Evolutionary conservation across 225 moss, liverwort and hornwort genomes (phyloP), one percentile per base, ranked within the genome.

Genomic region (Thuidium tamariscinum): DNA sequence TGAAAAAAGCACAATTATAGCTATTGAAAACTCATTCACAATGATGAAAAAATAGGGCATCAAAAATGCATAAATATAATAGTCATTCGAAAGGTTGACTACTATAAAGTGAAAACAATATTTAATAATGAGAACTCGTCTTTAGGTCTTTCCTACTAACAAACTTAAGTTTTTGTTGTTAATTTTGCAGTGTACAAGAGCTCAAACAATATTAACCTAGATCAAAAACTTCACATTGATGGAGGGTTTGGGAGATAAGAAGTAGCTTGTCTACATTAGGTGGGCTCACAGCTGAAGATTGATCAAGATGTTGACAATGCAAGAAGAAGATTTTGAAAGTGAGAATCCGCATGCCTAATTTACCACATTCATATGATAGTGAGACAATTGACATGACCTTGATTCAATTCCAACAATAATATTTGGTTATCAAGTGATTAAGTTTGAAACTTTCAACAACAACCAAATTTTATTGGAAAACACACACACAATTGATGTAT

Each of bases 271-370:
- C 0, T 39, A 14, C 70, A 59, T 42, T 72, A 73, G 7, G 56
- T 55, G 36, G 37, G 44, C 1, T 19, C 2, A 1, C 1, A 46
- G 19, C 44, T 6, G 56, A 56, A 3, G 42, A 73, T 83, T 37
- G 21, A 73, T 54, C 55, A 91, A 77, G 56, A 95, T 95, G 95
- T 88, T 95, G 81, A 89, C 93, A 4, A 89, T 97, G 94, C 95
- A 92, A n/a, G 95, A 96, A 34, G 97, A 96, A 91, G 97, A 97
- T 89, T 96, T 96, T 87, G 95, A 97, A 92, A 94, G 97, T 97
- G 63, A 93, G 92, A 91, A 14, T 21, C 16, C 1, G 17, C 61
- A 52, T 80, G 26, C 20, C 41, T 7, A 37, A 52, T 51, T n/a
- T 26, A 29, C 10, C 11, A 62, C 0, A 7, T 17, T 61, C 5